Percentiles rank a stretch among this genome's conserved stretches.
Evolutionary conservation across 768 basidiomycete species (phyloP).

Genomic region (Suillus ampliporus): DNA sequence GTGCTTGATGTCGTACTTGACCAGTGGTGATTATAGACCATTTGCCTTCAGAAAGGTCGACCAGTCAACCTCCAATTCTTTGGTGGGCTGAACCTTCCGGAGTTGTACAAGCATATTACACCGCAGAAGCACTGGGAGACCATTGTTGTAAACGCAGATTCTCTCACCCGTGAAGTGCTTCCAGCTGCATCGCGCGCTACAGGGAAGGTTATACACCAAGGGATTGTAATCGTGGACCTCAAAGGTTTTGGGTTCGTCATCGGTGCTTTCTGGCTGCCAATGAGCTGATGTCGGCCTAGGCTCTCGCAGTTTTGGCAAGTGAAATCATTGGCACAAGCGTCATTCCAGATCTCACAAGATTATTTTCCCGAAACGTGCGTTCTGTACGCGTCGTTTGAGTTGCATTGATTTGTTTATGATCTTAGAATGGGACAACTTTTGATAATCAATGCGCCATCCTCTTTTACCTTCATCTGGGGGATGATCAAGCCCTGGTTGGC

Average conservation of each 20-base stretch:
- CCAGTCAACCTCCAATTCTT: conserved; percentile 73
- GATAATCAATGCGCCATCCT: conserved; percentile 74
- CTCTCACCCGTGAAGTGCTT: conserved; percentile 66
- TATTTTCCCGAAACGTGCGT: conserved; percentile 79
- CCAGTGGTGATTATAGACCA: background rate
- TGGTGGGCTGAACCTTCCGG: conserved; percentile 60
- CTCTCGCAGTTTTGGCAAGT: conserved; percentile 78
- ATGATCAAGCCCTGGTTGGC: conserved; percentile 74
- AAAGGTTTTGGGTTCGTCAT: conserved; percentile 67
- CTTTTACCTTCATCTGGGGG: conserved; percentile 76
- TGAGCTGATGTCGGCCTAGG: conserved; percentile 37
- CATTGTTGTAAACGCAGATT: conserved; percentile 69
- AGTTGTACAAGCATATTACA: conserved; percentile 59
- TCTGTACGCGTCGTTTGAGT: background rate
- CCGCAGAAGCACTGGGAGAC: conserved; percentile 69
- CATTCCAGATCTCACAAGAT: conserved; percentile 79
- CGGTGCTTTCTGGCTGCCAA: background rate
- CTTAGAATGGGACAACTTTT: conserved; percentile 73
- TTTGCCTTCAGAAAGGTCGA: conserved; percentile 59
- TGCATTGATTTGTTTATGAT: conserved; percentile 1
- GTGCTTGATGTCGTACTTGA: conserved; percentile 13
- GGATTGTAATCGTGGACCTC: conserved; percentile 71
- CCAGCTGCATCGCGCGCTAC: conserved; percentile 67
- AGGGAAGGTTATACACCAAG: conserved; percentile 53
- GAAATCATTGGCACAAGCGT: conserved; percentile 61